Conservation (phyloP, 2,329 filamentous ascomycete genomes). For the Cladorrhinum sp. region DNA sequence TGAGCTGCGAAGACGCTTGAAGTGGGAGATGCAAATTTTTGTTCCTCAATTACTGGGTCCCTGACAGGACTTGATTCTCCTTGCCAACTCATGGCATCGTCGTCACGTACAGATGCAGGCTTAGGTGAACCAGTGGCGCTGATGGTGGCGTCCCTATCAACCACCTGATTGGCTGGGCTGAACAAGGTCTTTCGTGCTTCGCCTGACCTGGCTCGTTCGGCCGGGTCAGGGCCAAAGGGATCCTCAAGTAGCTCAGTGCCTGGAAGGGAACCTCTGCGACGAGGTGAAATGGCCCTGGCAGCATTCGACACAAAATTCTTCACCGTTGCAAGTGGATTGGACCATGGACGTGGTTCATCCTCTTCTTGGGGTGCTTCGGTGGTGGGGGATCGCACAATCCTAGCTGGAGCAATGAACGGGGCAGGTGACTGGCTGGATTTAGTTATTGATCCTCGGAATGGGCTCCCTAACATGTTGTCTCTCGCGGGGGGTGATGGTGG, state of each 20-base stretch:
- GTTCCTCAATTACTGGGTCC: slow-evolving; percentile 8
- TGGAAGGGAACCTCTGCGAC: slow-evolving; percentile 15
- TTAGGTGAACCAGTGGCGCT: slow-evolving; percentile 33
- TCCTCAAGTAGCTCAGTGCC: slow-evolving; percentile 23
- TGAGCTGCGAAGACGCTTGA: slow-evolving; percentile 11
- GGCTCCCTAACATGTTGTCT: slow-evolving; percentile 53
- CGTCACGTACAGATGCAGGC: slow-evolving; percentile 23
- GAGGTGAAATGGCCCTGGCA: slow-evolving; percentile 32
- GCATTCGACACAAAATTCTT: slow-evolving; percentile 33
- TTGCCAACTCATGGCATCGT: slow-evolving; percentile 45
- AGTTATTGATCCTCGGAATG: slow-evolving; percentile 45
- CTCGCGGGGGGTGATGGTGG: slow-evolving; percentile 53
- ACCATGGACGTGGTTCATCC: slow-evolving; percentile 27
- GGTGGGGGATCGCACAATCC: slow-evolving; percentile 17
- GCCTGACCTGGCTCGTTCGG: slow-evolving; percentile 8
- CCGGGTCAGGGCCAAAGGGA: slow-evolving; percentile 26
- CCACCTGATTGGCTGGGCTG: not conserved
- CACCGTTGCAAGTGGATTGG: slow-evolving; percentile 33
- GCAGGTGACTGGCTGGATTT: slow-evolving; percentile 34
- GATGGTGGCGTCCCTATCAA: slow-evolving; percentile 15
- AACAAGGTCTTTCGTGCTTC: slow-evolving; percentile 21
- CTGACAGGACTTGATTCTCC: slow-evolving; percentile 25
- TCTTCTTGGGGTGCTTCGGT: slow-evolving; percentile 5
- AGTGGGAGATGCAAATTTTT: slow-evolving; percentile 12
- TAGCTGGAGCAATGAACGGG: slow-evolving; percentile 20